Evolutionary conservation across 2,329 filamentous ascomycete species (phyloP).

Genomic region (Aureobasidium sp.): DNA sequence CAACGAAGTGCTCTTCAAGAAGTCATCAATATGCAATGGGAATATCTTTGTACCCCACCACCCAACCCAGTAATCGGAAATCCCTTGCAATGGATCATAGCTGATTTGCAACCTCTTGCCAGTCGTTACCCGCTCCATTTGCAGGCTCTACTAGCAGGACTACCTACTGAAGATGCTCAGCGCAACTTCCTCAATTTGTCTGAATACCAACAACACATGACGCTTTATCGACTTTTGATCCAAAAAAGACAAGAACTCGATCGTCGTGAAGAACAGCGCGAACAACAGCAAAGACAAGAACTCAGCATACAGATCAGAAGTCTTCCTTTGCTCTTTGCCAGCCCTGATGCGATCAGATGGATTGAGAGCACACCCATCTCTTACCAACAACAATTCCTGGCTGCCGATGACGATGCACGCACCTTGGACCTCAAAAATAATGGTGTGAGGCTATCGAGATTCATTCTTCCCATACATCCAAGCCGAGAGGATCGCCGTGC

Average conservation of each 20-base stretch:
- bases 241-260: no score
- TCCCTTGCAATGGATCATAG: background rate
- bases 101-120: background rate
- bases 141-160: background rate
- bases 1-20: background rate
- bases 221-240: no score
- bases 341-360: background rate
- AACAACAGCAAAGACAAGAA: background rate
- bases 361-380: background rate
- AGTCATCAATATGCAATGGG: background rate
- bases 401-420: background rate
- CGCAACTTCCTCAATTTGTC: background rate
- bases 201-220: background rate
- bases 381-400: background rate
- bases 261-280: background rate
- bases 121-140: background rate
- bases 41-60: background rate
- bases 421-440: no score
- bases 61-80: background rate
- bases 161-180: background rate
- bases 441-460: no score
- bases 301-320: background rate
- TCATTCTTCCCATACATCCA: no score
- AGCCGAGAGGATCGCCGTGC: background rate
- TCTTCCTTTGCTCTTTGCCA: background rate